A percentile compares a stretch with the other conserved stretches of the same genome.
Evolutionary conservation across 2,329 filamentous ascomycete genomes (phyloP).

Genomic region (Dothideomycetes sp.): DNA sequence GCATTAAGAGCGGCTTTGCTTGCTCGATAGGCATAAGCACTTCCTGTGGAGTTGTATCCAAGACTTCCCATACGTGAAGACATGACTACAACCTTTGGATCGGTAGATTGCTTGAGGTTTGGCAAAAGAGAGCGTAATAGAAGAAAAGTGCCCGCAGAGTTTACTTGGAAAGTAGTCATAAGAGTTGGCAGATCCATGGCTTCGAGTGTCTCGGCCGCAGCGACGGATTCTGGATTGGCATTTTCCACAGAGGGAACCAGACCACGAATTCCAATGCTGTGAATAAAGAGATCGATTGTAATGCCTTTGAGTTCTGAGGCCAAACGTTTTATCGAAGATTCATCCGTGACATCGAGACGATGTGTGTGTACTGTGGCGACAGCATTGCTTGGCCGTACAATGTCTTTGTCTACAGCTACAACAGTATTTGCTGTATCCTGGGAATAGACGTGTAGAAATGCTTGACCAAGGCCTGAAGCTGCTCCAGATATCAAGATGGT

Average conservation of each 20-base stretch:
- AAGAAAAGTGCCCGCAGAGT: constrained; percentile 35
- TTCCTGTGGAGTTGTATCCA: constrained; percentile 30
- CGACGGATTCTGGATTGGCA: constrained; percentile 26
- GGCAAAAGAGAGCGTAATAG: constrained; percentile 31
- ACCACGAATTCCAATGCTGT: constrained; percentile 38
- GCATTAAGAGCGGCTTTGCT: constrained; percentile 40
- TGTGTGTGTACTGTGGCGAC: constrained; percentile 18
- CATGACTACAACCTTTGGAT: constrained; percentile 33
- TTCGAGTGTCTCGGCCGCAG: constrained; percentile 32
- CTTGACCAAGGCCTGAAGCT: constrained; percentile 30
- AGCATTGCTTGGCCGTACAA: constrained; percentile 9
- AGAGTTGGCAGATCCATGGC: constrained; percentile 34
- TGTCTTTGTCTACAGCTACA: constrained; percentile 25
- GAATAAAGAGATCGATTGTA: constrained; percentile 33
- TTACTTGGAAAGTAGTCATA: constrained; percentile 32
- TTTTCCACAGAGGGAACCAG: constrained; percentile 28
- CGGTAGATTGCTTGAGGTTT: constrained; percentile 20
- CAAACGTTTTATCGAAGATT: constrained; percentile 21
- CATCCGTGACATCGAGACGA: constrained; percentile 23
- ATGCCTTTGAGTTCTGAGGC: constrained; percentile 14
- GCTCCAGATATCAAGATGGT: constrained; percentile 30
- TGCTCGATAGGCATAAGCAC: constrained; percentile 39
- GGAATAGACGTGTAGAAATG: constrained; percentile 25
- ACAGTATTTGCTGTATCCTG: constrained; percentile 19
- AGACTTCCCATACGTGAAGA: constrained; percentile 39